Evolutionary conservation across 768 basidiomycete species (phyloP), one percentile per base, ranked within the genome.

Genomic region (Suillus subaureus): DNA sequence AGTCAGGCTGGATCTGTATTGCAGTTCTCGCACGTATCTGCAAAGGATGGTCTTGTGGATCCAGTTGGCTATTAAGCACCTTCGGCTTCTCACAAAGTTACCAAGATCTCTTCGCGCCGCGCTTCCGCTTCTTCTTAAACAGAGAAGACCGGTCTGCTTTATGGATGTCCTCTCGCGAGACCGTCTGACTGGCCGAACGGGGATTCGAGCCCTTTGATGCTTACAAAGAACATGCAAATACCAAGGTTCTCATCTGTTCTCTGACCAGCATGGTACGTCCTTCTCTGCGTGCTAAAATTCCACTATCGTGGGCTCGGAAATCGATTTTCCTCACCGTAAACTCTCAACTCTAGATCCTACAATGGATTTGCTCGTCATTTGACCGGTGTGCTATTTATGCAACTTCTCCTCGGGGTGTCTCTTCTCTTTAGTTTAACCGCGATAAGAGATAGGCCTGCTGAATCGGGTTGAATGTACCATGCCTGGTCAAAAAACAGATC

Each of bases 341-440:
- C 6, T 33, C 23, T 51, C 51, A 52, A 52, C 51, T 52, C 28
- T 18, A 18, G 52, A 33, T 54, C 31, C 52, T 12, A 54, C 52
- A 54, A 12, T 21, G 52, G 5, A 33, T 54, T 21, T 54, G 21
- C 28, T 31, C 9, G 16, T 54, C 52, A 18, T 21, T 54, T 43
- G 21, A 51, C 33, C 31, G 13, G n/a, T 5, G 5, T 4, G 6
- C 47, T 62, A 65, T 52, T 52, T 63, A 65, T 62, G 62, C 11
- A 62, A 26, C 4, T 47, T 60, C 58, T 33, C 23, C 35, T 31
- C 52, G 11, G 45, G n/a, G 5, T 21, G 31, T 5, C 18, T 21
- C 51, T 28, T 52, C 15, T 52, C 51, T 28, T 52, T 18, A 15
- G 23, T 18, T 52, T 31, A 4, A 18, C 28, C 28, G 26, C 26